These are phyloP conservation scores for Cylindrodendrum hubeiense DNA, from an alignment of 2,329 filamentous ascomycete genomes.

Conservation along the genomic window DNA sequence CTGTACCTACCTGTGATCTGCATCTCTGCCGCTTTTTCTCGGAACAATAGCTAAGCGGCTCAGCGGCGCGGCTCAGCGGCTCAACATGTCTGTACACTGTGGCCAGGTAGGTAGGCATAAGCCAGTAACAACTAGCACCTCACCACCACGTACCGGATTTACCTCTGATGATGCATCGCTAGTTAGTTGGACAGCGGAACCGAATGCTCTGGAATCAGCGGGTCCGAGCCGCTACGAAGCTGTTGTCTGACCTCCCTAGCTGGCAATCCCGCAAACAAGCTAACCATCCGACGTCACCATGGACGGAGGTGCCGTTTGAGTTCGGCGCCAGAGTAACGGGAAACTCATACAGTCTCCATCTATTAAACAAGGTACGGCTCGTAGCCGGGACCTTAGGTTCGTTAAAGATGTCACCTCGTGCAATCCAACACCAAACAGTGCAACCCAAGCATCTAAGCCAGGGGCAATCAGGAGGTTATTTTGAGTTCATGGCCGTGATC, in stretches of 20 bases:
- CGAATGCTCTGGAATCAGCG: neutral
- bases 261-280: too few relatives aligned
- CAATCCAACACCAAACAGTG: neutral
- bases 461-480: neutral
- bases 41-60: neutral
- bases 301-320: neutral
- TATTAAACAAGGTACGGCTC: neutral
- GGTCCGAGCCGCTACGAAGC: neutral
- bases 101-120: neutral
- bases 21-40: neutral
- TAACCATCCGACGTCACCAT: constrained; percentile 2
- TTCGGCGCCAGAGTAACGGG: neutral
- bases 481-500: neutral
- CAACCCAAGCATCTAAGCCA: neutral
- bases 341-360: neutral
- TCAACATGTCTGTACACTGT: neutral
- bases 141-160: neutral
- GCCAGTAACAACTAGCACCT: neutral
- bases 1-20: neutral
- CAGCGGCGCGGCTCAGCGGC: too few relatives aligned
- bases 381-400: neutral
- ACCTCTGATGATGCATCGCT: neutral
- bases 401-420: neutral
- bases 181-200: neutral
- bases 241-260: neutral